Base-by-base conservation (phyloP, 495 filamentous ascomycete species). In the Eremomyces bilateralis region DNA sequence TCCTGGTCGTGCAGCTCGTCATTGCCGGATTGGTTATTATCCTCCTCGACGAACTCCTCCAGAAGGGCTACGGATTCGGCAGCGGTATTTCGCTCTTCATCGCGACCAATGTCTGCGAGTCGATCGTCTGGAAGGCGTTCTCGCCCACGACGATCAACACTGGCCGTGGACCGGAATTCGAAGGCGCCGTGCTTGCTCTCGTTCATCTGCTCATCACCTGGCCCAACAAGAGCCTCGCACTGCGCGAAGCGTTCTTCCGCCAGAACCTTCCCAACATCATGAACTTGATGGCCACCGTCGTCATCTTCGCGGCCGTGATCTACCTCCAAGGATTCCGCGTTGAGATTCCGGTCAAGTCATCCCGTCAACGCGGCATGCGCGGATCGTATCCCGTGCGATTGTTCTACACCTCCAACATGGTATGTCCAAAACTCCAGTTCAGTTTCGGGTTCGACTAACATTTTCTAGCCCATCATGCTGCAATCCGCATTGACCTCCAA, bases 321-420 rank as follows among this genome's bases (percentile, higher is more conserved):
- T 99, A 99, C 63, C 82, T 99, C 38, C 90, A 99, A 59, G 90
- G 90, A 39, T 95, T 99, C 80, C 84, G 90, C 43, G 90, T 99
- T 51, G 90, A 99, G 60, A 95, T 99, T 54, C 90, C 90, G 42
- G 90, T 99, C 70, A 99, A 99, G 71, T 93, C 83, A 27, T 85
- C 83, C 40, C 83, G 85, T 63, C 90, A 95, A 64, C 82, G 90
- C 65, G 90, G 90, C 53, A 90, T 93, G 58, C 84, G 90, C 48
- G 90, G 72, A 25, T 71, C 66, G 10, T 76, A 74, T 60, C 71
- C 73, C 41, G 65, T 81, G 51, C 75, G 76, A 47, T 73, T 81
- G 25, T 83, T 81, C 64, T 83, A 83, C 57, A 83, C 77, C 45
- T 78, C 72, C 48, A 81, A 81, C 69, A 81, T 99, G 90, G n/a